These are phyloP conservation scores for Phialophora macrospora DNA, from an alignment of 2,329 filamentous ascomycete genomes.

Conservation along the genomic window DNA sequence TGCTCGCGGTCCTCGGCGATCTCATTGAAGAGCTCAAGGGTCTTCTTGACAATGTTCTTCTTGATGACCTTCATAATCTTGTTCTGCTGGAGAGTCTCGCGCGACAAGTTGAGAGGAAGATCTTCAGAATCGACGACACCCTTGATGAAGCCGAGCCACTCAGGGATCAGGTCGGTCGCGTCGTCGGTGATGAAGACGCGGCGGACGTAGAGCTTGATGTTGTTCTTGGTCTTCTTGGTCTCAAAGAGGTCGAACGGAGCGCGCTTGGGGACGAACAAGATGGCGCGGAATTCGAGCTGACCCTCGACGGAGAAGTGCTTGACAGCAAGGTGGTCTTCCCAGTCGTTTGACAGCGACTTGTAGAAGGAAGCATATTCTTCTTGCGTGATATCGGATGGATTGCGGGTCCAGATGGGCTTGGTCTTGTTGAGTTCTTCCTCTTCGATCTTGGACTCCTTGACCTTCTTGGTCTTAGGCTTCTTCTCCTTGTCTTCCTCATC, in stretches of 20 bases:
- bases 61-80: slow-evolving; percentile 99
- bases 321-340: slow-evolving; percentile 98
- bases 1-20: slow-evolving; percentile 99
- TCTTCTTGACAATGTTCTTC: slow-evolving; percentile 99
- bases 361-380: slow-evolving; percentile 99
- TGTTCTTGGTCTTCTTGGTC: slow-evolving; percentile 99
- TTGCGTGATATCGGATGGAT: slow-evolving; percentile 89
- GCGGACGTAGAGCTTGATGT: slow-evolving; percentile 99
- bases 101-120: slow-evolving; percentile 97
- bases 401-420: slow-evolving; percentile 99
- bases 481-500: slow-evolving; percentile 85
- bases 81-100: slow-evolving; percentile 99
- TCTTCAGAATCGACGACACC: slow-evolving; percentile 99
- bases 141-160: slow-evolving; percentile 99
- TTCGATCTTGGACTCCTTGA: slow-evolving; percentile 98
- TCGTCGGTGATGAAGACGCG: slow-evolving; percentile 99
- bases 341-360: slow-evolving; percentile 99
- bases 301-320: slow-evolving; percentile 99
- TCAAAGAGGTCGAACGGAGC: slow-evolving; percentile 99
- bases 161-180: slow-evolving; percentile 96
- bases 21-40: slow-evolving; percentile 98
- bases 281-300: slow-evolving; percentile 99
- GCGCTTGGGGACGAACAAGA: slow-evolving; percentile 99
- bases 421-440: slow-evolving; percentile 99
- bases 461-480: slow-evolving; percentile 97